Conservation (phyloP, 805 yeast species). For the Metschnikowia corniflorae region DNA sequence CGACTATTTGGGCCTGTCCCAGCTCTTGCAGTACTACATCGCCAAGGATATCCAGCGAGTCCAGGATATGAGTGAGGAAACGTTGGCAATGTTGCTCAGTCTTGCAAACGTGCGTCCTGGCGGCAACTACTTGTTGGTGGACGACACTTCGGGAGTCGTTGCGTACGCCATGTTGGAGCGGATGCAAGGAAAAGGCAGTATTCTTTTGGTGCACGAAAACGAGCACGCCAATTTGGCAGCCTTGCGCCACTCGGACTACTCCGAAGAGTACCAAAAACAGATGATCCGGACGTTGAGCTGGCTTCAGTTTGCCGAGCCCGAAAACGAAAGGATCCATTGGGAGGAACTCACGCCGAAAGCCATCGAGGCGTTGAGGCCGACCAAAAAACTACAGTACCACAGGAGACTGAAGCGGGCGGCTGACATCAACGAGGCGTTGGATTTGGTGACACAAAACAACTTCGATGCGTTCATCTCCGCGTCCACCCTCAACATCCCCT, state of each 20-base stretch:
- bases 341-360: constrained; percentile 49
- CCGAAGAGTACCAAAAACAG: constrained; percentile 47
- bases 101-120: constrained; percentile 84
- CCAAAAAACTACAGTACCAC: constrained; percentile 62
- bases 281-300: constrained; percentile 71
- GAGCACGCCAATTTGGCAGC: constrained; percentile 85
- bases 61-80: constrained; percentile 80
- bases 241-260: constrained; percentile 60
- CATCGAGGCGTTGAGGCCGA: constrained; percentile 51
- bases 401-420: constrained; percentile 59
- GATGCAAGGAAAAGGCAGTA: constrained; percentile 72
- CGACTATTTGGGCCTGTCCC: constrained; percentile 67
- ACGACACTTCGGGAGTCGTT: constrained; percentile 93
- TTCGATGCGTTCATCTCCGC: constrained; percentile 78
- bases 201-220: constrained; percentile 81
- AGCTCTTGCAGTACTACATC: constrained; percentile 65
- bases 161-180: constrained; percentile 84
- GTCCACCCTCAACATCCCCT: constrained; percentile 65
- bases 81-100: constrained; percentile 72
- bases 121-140: constrained; percentile 82
- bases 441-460: constrained; percentile 45
- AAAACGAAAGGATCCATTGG: constrained; percentile 47
- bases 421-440: constrained; percentile 48
- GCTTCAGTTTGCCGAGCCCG: constrained; percentile 81
- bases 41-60: constrained; percentile 74